phyloP scores from a whole-genome alignment of 2,329 filamentous ascomycete genomes.

The Curvularia spicifera region DNA sequence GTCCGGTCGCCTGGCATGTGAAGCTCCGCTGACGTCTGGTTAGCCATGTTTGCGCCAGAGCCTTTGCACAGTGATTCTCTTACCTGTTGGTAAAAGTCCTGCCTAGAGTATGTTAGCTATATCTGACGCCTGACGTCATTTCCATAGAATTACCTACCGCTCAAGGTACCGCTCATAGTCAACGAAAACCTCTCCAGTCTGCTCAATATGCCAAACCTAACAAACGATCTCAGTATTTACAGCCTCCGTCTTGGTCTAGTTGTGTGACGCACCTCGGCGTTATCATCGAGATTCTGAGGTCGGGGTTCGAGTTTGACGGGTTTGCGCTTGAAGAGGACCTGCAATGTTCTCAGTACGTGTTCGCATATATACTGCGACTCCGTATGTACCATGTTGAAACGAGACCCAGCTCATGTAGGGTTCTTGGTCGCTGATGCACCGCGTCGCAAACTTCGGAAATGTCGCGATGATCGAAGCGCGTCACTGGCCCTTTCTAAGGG shows the following conservation, averaged over 20 bases:
- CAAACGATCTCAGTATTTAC: constrained; percentile 35
- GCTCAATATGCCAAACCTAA: constrained; percentile 88
- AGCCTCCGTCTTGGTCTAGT: constrained; percentile 16
- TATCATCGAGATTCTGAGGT: constrained; percentile 77
- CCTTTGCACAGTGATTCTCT: constrained; percentile 31
- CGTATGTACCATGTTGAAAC: constrained; percentile 43
- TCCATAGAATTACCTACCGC: constrained; percentile 63
- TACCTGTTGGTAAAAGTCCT: constrained; percentile 94
- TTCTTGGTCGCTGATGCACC: constrained; percentile 23
- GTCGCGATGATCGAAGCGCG: constrained; percentile 33
- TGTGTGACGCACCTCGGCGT: constrained; percentile 71
- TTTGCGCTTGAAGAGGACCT: constrained; percentile 97
- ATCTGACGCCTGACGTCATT: constrained; percentile 30
- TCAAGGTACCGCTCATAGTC: constrained; percentile 87
- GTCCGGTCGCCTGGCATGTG: constrained; percentile 94
- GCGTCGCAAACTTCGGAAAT: constrained; percentile 39
- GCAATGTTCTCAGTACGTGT: constrained; percentile 29
- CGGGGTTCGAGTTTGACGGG: constrained; percentile 81
- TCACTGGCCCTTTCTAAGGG: constrained; percentile 6
- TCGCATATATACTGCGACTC: constrained; percentile 15
- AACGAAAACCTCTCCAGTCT: constrained; percentile 88
- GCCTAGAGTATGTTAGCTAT: constrained; percentile 58
- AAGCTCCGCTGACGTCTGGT: constrained; percentile 71
- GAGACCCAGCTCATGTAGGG: constrained; percentile 40
- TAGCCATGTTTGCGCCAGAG: constrained; percentile 17